Evolutionary conservation across 139 green algal genomes (phyloP).

Genomic region (Nannochloris sp.): DNA sequence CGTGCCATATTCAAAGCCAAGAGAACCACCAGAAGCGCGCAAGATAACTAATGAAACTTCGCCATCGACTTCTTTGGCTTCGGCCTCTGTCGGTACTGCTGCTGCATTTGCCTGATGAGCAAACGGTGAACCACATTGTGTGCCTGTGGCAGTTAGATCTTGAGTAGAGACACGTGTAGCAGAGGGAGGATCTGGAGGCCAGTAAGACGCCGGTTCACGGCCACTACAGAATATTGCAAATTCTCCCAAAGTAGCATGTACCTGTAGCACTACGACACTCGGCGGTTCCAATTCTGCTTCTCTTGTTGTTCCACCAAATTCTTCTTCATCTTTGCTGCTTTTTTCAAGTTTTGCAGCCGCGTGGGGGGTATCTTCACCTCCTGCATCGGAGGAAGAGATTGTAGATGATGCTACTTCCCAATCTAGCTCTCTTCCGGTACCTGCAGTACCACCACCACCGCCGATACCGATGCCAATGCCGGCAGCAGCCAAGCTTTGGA

Average conservation of each 20-base stretch:
- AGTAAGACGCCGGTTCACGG: conserved; percentile 37
- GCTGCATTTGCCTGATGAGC: neutral
- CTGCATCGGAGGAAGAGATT: neutral
- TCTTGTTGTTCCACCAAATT: conserved; percentile 34
- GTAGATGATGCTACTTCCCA: conserved; percentile 23
- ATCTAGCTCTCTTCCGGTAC: conserved; percentile 12
- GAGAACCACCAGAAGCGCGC: conserved; percentile 21
- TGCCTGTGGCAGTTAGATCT: too few relatives aligned
- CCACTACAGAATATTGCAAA: conserved; percentile 56
- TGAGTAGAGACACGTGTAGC: too few relatives aligned
- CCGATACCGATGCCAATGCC: too few relatives aligned
- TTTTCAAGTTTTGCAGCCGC: neutral
- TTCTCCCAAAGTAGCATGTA: conserved; percentile 47
- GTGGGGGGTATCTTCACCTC: conserved; percentile 16
- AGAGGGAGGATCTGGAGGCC: too few relatives aligned
- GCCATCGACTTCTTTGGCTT: conserved; percentile 49
- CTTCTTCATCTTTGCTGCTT: neutral
- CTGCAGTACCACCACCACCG: too few relatives aligned
- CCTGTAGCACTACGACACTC: conserved; percentile 5
- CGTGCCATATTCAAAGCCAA: conserved; percentile 14
- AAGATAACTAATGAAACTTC: conserved; percentile 47
- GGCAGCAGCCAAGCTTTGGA: conserved; percentile 18
- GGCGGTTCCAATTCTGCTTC: neutral
- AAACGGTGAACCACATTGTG: too few relatives aligned
- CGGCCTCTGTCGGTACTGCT: too few relatives aligned